Evolutionary conservation across 352 stramenopile genomes (phyloP), one percentile per base, ranked within the genome.

Genomic region (Pythium volutum): DNA sequence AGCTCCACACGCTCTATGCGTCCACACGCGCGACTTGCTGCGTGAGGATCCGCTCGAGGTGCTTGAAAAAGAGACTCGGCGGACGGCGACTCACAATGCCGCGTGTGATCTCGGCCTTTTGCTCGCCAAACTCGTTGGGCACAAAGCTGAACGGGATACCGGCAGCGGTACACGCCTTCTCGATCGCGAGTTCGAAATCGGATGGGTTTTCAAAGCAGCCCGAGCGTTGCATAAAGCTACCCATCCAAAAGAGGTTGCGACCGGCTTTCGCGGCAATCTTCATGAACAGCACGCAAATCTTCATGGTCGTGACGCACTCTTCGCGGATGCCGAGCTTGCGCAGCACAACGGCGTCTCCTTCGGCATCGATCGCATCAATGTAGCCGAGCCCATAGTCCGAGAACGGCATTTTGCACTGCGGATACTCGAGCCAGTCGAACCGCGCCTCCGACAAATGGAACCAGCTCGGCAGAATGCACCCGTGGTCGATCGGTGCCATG

Each of bases 341-440:
- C 25, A 93, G 70, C 29, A 67, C 49, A 8, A 67, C 64, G 11
- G 81, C 81, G 27, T 91, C 83, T 18, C 59, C 65, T 3, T 81
- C 75, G 3, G 59, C 71, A 43, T 91, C 77, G 20, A 93, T 43
- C 9, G 73, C 33, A 10, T 75, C 64, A 31, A 93, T 81, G 56
- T 91, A 85, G 12, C 71, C 74, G 49, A 87, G 51, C 18, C 67
- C 75, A 2, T 59, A 29, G 31, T 64, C 25, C 0, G 77, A 87
- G 36, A 93, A 80, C 18, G 77, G 57, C n/a, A 79, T 76, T 48
- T 79, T 83, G 39, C 60, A 76, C 54, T 93, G 83, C 15, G 83
- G 81, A 31, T 88, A 93, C 67, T 88, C 78, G 36, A 93, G 71
- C 83, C 81, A 93, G 59, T 93, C 83, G 64, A 92, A 93, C 47